Evolutionary conservation across 345 rosid genomes (phyloP).

Genomic region (Clarkia xantiana): DNA sequence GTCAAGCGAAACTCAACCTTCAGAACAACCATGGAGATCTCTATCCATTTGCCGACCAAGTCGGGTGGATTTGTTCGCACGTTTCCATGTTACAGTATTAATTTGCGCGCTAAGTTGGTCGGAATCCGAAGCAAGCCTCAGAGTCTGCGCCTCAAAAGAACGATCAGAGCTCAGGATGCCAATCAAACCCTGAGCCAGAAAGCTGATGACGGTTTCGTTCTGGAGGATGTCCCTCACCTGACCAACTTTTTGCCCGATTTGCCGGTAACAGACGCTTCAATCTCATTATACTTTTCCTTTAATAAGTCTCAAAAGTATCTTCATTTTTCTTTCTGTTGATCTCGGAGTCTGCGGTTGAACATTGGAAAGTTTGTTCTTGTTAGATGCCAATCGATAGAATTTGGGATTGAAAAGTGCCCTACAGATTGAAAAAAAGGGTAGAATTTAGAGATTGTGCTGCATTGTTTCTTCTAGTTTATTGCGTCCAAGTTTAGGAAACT

Average conservation of each 20-base stretch:
- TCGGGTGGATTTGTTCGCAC: not conserved
- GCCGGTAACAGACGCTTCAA: constrained; percentile 26
- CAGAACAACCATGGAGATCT: too few species aligned
- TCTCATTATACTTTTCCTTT: not conserved
- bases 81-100: not conserved
- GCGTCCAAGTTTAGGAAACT: too few species aligned
- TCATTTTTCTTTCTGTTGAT: not conserved
- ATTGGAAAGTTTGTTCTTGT: too few species aligned
- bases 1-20: too few species aligned
- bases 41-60: constrained; percentile 2
- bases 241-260: constrained; percentile 60
- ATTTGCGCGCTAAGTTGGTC: not conserved
- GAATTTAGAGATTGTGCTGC: too few species aligned
- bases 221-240: constrained; percentile 84
- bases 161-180: constrained; percentile 28
- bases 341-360: too few species aligned
- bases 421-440: too few species aligned
- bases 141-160: constrained; percentile 22
- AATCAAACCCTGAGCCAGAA: constrained; percentile 10
- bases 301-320: not conserved
- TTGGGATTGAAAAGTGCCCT: too few species aligned
- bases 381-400: too few species aligned
- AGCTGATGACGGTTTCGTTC: constrained; percentile 34
- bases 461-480: too few species aligned
- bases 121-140: constrained; percentile 10